A percentile compares a stretch with the other conserved stretches of the same genome.
Conservation (phyloP, 2,329 filamentous ascomycete species). For the Diplodia mutila region DNA sequence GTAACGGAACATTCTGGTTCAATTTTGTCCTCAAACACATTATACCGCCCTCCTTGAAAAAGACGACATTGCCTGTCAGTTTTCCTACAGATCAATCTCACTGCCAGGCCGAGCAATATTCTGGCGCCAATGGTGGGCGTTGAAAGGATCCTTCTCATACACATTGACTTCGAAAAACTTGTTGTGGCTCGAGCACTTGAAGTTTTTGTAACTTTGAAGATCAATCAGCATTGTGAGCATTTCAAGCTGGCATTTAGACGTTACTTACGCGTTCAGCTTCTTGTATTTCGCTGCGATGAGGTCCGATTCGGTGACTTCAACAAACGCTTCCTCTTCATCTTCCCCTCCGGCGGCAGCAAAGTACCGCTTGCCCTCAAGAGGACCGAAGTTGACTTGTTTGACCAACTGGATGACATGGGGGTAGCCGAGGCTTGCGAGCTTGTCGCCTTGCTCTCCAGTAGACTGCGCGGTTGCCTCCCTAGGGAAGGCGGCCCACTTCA, state of each 20-base stretch:
- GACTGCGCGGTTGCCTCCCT: slow-evolving; percentile 24
- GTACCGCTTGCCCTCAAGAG: slow-evolving; percentile 50
- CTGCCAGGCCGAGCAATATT: slow-evolving; percentile 48
- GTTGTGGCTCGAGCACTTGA: slow-evolving; percentile 48
- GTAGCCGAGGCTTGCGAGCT: slow-evolving; percentile 2
- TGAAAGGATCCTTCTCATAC: slow-evolving; percentile 53
- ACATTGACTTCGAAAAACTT: slow-evolving; percentile 57
- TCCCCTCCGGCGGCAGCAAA: slow-evolving; percentile 37
- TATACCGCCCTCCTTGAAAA: too few species aligned
- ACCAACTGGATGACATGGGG: slow-evolving; percentile 48
- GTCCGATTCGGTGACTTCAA: slow-evolving; percentile 43
- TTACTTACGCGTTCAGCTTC: slow-evolving; percentile 50
- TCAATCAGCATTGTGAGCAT: neutral
- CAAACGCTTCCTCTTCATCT: slow-evolving; percentile 32
- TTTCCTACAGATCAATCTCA: slow-evolving; percentile 44
- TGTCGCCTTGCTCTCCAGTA: neutral
- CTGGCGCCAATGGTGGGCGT: slow-evolving; percentile 51
- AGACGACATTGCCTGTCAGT: neutral
- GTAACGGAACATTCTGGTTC: neutral
- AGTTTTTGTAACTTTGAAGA: slow-evolving; percentile 52
- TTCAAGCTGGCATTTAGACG: neutral
- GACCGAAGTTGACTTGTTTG: slow-evolving; percentile 51
- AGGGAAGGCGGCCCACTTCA: slow-evolving; percentile 39
- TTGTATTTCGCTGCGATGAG: slow-evolving; percentile 50
- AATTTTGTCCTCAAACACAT: too few species aligned